Percentiles rank a stretch among this genome's conserved stretches.
These are phyloP conservation scores for Epichloe coenophiala DNA, from an alignment of 2,329 filamentous ascomycete genomes.

Conservation along the genomic window DNA sequence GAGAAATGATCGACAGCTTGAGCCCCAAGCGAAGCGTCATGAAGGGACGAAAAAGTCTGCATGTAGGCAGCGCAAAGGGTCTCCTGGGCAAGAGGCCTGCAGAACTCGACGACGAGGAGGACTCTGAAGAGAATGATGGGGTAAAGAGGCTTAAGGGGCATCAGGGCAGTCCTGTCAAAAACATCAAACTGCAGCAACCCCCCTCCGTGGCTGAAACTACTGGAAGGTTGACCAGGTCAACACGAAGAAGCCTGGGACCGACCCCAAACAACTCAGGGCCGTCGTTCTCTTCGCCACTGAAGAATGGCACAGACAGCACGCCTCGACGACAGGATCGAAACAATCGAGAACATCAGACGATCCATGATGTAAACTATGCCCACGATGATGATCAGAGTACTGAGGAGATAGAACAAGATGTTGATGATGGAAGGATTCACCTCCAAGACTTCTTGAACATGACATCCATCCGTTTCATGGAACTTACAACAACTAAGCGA, in stretches of 20 bases:
- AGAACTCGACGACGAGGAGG: slow-evolving; percentile 55
- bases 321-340: slow-evolving; percentile 44
- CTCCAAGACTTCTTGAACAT: slow-evolving; percentile 88
- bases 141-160: slow-evolving; percentile 59
- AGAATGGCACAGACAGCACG: slow-evolving; percentile 32
- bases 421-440: slow-evolving; percentile 50
- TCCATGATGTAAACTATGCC: slow-evolving; percentile 31
- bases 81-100: slow-evolving; percentile 60
- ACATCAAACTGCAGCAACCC: slow-evolving; percentile 56
- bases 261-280: slow-evolving; percentile 27
- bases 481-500: slow-evolving; percentile 89
- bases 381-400: slow-evolving; percentile 27
- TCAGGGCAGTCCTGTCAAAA: slow-evolving; percentile 66
- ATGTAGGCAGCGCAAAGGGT: slow-evolving; percentile 60
- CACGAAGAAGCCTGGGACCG: slow-evolving; percentile 32
- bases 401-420: slow-evolving; percentile 32
- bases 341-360: slow-evolving; percentile 34
- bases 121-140: slow-evolving; percentile 43
- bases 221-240: slow-evolving; percentile 41
- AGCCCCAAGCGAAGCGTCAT: slow-evolving; percentile 60
- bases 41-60: slow-evolving; percentile 60
- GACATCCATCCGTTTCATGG: slow-evolving; percentile 97
- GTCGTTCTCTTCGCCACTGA: slow-evolving; percentile 33
- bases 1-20: slow-evolving; percentile 64
- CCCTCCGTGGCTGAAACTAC: slow-evolving; percentile 53